phyloP scores from a whole-genome alignment of 108 stramenopile genomes.

The Nannochloropsis salina region DNA sequence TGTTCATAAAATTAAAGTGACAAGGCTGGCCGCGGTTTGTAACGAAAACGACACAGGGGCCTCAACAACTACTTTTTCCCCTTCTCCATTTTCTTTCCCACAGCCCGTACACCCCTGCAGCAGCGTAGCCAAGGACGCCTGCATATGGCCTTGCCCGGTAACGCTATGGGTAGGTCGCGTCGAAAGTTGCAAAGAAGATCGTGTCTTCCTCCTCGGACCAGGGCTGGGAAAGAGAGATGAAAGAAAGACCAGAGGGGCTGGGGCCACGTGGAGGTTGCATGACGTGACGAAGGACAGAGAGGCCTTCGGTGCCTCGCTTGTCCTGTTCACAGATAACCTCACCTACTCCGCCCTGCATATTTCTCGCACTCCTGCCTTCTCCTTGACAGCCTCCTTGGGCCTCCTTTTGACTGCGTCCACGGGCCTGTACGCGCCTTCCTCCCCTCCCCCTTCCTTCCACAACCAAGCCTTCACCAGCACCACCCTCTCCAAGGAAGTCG shows the following conservation, averaged over 20 bases:
- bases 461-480: neutral
- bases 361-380: neutral
- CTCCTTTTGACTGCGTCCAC: neutral
- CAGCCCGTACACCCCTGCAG: neutral
- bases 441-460: neutral
- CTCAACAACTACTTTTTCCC: neutral
- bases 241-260: neutral
- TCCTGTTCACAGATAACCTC: neutral
- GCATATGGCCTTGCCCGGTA: neutral
- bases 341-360: neutral
- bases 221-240: neutral
- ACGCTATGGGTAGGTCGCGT: neutral
- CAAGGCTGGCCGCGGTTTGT: neutral
- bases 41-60: neutral
- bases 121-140: neutral
- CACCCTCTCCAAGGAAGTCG: neutral
- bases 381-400: neutral
- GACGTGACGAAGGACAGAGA: neutral
- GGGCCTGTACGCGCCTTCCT: neutral
- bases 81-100: neutral
- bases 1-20: neutral
- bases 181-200: too few species aligned
- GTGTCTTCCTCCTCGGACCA: too few species aligned
- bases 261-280: neutral
- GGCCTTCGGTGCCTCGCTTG: neutral